Conservation (phyloP, 257 asterid species). For the Solanum sparsipilum region DNA sequence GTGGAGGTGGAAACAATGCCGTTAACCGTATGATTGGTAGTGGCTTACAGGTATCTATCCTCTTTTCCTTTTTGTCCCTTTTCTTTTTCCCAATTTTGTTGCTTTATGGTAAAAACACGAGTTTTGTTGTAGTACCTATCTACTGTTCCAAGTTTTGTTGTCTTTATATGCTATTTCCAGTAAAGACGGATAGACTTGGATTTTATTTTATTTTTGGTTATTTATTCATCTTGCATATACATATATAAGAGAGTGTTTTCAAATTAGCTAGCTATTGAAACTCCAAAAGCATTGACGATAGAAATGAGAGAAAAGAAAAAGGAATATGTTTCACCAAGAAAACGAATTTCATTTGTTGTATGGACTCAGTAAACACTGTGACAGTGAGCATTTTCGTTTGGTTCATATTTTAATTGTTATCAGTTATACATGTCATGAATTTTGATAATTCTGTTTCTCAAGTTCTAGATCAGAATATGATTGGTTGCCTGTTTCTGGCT, state of each 20-base stretch:
- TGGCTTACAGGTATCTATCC: conserved; percentile 59
- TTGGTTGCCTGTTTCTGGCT: neutral
- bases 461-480: neutral
- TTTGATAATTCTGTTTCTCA: neutral
- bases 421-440: neutral
- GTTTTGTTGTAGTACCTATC: neutral
- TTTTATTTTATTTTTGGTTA: neutral
- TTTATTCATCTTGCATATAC: neutral
- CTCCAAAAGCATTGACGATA: neutral
- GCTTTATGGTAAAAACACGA: neutral
- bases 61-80: neutral
- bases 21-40: conserved; percentile 96
- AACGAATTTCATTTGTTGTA: neutral
- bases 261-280: neutral
- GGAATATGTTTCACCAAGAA: neutral
- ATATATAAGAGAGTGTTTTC: neutral
- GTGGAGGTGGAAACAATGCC: conserved; percentile 98
- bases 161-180: neutral
- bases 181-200: neutral
- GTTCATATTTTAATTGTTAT: neutral
- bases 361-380: neutral
- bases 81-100: neutral
- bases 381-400: neutral
- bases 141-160: neutral
- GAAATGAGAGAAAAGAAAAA: neutral